Conservation (phyloP, 306 rosid species). For the Astragalus glycyphyllos region DNA sequence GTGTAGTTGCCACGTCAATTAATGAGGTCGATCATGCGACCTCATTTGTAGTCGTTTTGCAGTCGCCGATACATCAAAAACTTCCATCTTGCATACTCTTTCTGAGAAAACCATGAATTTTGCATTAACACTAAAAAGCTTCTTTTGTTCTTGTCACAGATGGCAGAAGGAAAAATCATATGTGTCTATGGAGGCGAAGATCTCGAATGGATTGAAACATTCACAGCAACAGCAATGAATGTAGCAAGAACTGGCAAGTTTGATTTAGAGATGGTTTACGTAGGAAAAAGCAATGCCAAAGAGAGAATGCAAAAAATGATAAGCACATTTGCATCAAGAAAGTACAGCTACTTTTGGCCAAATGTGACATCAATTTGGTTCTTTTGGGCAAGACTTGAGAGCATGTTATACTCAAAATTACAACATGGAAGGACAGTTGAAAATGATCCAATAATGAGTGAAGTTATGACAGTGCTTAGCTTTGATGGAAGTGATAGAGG, state of each 20-base stretch:
- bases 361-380: conserved; percentile 66
- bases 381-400: conserved; percentile 85
- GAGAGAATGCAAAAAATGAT: conserved; percentile 58
- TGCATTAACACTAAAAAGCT: not conserved
- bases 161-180: conserved; percentile 53
- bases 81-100: too few species aligned
- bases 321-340: conserved; percentile 34
- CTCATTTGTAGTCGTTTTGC: too few species aligned
- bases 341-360: conserved; percentile 62
- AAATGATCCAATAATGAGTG: conserved; percentile 65
- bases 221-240: conserved; percentile 52
- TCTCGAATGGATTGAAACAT: conserved; percentile 72
- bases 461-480: conserved; percentile 76
- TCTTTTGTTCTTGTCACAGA: conserved; percentile 47
- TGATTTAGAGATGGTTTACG: conserved; percentile 63
- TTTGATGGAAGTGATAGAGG: conserved; percentile 83
- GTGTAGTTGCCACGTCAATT: too few species aligned
- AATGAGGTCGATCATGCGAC: too few species aligned
- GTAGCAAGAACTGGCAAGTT: conserved; percentile 56
- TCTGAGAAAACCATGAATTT: too few species aligned
- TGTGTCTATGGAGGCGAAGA: conserved; percentile 85
- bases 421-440: conserved; percentile 57
- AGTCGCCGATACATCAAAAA: too few species aligned
- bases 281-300: conserved; percentile 76
- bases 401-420: conserved; percentile 82